Evolutionary conservation across 768 basidiomycete species (phyloP), one percentile per base, ranked within the genome.

Genomic region (Psilocybe tampanensis): DNA sequence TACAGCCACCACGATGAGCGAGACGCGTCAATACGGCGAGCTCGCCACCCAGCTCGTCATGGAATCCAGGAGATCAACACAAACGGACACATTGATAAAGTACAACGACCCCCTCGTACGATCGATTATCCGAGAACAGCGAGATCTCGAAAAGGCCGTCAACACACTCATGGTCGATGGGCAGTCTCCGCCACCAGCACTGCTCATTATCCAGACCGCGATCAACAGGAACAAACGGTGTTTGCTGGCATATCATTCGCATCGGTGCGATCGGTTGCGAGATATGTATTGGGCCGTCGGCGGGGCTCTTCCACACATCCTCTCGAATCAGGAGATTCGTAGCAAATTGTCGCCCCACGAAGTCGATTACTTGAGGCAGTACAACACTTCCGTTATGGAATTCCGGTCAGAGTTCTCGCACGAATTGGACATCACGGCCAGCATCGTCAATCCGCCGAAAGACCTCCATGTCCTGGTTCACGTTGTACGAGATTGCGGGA

Each of bases 211-310:
- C 68, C 93, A 96, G 72, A 92, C 95, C 8, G 86, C 92, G 34
- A 89, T 96, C 64, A 79, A 88, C 39, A 86, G 95, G 60, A 97
- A 98, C 79, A 97, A 96, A 71, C 89, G 97, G n/a, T 94, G 93
- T 69, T 80, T 98, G 3, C 84, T 98, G 44, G 94, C 94, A 0
- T 99, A 98, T 73, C 94, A 98, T 72, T 76, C 84, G 22, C 93
- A 95, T 74, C 84, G 96, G 54, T 73, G 93, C 36, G 89, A 93
- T 68, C 85, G 87, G 51, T 82, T 98, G 51, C 83, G 87, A 56
- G 88, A 94, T 66, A 81, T 92, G 77, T 97, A 93, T 74, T 98
- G 96, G 96, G 76, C 84, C 12, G 83, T 86, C 8, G 92, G 92
- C 17, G 95, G 94, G 13, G 90, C 93, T 3, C 77, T 97, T 2